Evolutionary conservation across 192 early-diverging fungal genomes (phyloP).

Genomic region (Coemansia sp.): DNA sequence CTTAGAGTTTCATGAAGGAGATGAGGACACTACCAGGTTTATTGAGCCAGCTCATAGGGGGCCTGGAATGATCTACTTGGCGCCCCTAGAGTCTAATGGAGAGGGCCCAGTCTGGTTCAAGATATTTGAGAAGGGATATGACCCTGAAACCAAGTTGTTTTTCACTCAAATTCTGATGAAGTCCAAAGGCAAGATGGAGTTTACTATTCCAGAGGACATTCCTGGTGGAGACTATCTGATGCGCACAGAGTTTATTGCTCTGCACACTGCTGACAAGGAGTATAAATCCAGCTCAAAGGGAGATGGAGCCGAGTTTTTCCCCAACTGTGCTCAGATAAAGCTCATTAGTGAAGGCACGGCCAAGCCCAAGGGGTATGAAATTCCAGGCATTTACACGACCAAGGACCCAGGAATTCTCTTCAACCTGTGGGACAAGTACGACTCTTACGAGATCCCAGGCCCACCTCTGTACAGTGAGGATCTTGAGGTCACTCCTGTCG

Average conservation of each 20-base stretch:
- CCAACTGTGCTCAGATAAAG: constrained; percentile 24
- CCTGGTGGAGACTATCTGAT: constrained; percentile 25
- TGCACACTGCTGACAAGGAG: constrained; percentile 11
- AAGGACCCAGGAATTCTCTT: constrained; percentile 21
- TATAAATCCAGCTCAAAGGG: background rate
- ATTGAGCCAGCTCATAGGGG: constrained; percentile 17
- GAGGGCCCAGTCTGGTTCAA: constrained; percentile 21
- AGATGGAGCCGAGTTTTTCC: constrained; percentile 24
- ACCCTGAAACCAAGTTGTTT: constrained; percentile 5
- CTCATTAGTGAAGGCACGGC: background rate
- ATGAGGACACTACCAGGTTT: background rate
- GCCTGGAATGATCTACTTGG: constrained; percentile 19
- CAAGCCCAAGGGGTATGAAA: background rate
- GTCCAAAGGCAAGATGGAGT: constrained; percentile 6
- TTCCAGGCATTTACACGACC: constrained; percentile 20
- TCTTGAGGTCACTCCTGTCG: background rate
- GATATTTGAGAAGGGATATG: constrained; percentile 15
- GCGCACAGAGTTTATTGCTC: constrained; percentile 21
- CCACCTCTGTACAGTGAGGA: background rate
- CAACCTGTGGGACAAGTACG: background rate
- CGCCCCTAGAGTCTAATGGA: constrained; percentile 4
- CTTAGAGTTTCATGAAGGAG: constrained; percentile 3
- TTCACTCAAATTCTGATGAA: constrained; percentile 10
- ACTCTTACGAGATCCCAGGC: background rate
- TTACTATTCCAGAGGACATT: constrained; percentile 24